Evolutionary conservation across 306 rosid species (phyloP), one percentile per base, ranked within the genome.

Genomic region (Pachyrhizus erosus): DNA sequence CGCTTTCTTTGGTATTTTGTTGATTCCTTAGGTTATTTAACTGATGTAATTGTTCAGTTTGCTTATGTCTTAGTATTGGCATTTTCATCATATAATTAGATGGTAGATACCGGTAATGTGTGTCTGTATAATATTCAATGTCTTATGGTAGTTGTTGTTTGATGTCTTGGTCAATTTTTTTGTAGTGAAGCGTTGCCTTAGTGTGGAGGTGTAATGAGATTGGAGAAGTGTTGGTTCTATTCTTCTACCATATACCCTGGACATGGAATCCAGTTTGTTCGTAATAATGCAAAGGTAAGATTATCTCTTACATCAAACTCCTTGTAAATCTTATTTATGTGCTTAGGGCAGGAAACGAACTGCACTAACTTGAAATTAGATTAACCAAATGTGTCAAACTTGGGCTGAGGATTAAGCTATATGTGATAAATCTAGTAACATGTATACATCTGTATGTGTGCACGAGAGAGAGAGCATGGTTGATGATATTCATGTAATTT

Each of bases 211-310:
- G 70, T 69, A 42, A 94, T 94, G 97, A 94, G 97, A 85, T 87
- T 94, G 86, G 97, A 94, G 91, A 94, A 92, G 60, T 94, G 97
- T 81, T 94, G 97, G 93, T 94, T 94, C 74, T 94, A 94, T 79
- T 94, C 98, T 73, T 94, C 94, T 11, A 93, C 97, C 0, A 8
- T 91, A 55, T 91, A 93, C 85, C 97, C 98, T 27, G 97, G 98
- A 34, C 98, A 93, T 65, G 97, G 73, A 54, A 71, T 68, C 76
- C 86, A 93, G 79, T 90, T 89, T 81, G 96, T 93, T 77, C 99
- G 98, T 43, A 95, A 94, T 52, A 97, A 91, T 86, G 93, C 97
- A 7, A 91, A 91, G 96, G 96, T 92, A 80, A 48, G 8, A 29
- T n/a, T 18, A 29, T 29, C 7, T 24, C 60, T 24, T 58, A 7